A percentile compares a stretch with the other conserved stretches of the same genome.
Conservation (phyloP, 2,329 filamentous ascomycete species). For the Diplocarpon mali region DNA sequence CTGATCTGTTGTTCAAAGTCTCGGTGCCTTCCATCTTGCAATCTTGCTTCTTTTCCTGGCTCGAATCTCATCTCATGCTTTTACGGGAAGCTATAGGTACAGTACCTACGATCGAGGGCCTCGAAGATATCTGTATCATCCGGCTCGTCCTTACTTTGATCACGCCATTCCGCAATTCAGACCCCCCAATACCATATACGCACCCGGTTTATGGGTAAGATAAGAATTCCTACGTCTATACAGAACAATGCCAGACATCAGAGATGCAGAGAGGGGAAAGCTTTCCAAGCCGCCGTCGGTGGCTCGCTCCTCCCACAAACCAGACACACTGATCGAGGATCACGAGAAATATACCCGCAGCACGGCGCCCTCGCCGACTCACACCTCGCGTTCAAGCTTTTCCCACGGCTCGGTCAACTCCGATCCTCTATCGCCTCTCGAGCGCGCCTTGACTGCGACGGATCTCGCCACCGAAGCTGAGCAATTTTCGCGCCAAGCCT, state of each 20-base stretch:
- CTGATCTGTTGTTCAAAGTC: too few species aligned
- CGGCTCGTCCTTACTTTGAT: too few species aligned
- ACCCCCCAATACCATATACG: too few species aligned
- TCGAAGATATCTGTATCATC: too few species aligned
- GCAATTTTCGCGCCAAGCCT: constrained; percentile 26
- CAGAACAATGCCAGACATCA: constrained; percentile 11
- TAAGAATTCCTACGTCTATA: too few species aligned
- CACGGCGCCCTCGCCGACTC: constrained; percentile 6
- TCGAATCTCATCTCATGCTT: too few species aligned
- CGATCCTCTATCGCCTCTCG: constrained; percentile 28
- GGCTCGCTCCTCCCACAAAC: not conserved
- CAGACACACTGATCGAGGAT: constrained; percentile 3
- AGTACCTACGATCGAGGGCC: too few species aligned
- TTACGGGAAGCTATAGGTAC: too few species aligned
- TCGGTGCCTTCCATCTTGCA: too few species aligned
- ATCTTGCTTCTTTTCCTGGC: too few species aligned
- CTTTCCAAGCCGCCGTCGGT: constrained; percentile 3
- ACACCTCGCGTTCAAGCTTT: constrained; percentile 13
- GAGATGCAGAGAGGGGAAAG: constrained; percentile 14
- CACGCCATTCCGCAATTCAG: too few species aligned
- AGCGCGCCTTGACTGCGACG: constrained; percentile 29
- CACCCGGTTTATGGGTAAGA: too few species aligned
- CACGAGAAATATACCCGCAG: constrained; percentile 15
- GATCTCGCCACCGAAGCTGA: constrained; percentile 32
- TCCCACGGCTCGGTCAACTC: constrained; percentile 18